Evolutionary conservation across 352 stramenopile species (phyloP).

Genomic region (Pythium biforme): DNA sequence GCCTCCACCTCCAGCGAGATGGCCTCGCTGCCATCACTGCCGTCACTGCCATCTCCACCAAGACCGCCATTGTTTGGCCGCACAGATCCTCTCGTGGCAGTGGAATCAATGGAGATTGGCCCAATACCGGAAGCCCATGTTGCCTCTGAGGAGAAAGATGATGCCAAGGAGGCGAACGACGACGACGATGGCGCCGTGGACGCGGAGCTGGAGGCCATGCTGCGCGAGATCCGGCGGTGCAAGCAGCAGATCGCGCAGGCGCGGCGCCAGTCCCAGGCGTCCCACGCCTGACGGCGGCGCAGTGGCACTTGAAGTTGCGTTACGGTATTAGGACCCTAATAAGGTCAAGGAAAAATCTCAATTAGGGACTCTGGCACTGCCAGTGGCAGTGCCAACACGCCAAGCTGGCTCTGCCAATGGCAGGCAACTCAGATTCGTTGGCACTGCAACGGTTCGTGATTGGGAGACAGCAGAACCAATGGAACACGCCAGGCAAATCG

Average conservation of each 20-base stretch:
- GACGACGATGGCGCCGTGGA: slow-evolving; percentile 18
- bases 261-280: background rate
- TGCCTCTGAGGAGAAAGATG: too few relatives aligned
- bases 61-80: too few relatives aligned
- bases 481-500: slow-evolving; percentile 15
- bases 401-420: background rate
- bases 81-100: too few relatives aligned
- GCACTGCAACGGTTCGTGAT: slow-evolving; percentile 11
- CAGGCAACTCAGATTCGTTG: slow-evolving; percentile 32
- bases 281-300: background rate
- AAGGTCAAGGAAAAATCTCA: background rate
- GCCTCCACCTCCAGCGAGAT: background rate
- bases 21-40: background rate
- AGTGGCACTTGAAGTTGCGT: slow-evolving; percentile 27
- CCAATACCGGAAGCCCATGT: too few relatives aligned
- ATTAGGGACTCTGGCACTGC: background rate
- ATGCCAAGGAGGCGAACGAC: background rate
- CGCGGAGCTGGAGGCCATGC: slow-evolving; percentile 31
- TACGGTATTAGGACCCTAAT: background rate
- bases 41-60: background rate
- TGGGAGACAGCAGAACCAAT: slow-evolving; percentile 20
- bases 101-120: background rate
- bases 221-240: slow-evolving; percentile 31
- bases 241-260: slow-evolving; percentile 24
- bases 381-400: background rate